phyloP scores from a whole-genome alignment of 2,329 filamentous ascomycete species.

The Arthroderma sp. region DNA sequence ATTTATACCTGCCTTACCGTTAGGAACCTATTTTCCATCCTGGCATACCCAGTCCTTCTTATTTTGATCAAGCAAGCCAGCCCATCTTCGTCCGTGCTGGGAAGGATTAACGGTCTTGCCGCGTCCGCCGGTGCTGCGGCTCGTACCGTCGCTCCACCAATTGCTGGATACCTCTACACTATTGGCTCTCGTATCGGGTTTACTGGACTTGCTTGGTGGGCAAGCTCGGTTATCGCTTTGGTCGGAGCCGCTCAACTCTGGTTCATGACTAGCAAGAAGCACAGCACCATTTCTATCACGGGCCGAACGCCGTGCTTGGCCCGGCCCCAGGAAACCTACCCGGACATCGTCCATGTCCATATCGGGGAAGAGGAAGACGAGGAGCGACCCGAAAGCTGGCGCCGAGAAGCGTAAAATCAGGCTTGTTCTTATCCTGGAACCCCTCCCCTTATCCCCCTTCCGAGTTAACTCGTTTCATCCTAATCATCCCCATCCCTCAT shows the following conservation, averaged over 20 bases:
- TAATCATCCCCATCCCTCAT: not conserved
- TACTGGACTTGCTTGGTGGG: constrained; percentile 53
- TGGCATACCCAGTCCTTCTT: constrained; percentile 54
- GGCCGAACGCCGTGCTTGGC: constrained; percentile 7
- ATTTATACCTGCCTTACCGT: constrained; percentile 54
- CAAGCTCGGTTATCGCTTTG: constrained; percentile 42
- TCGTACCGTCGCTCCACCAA: constrained; percentile 54
- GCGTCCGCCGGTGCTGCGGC: constrained; percentile 59
- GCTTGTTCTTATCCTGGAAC: too few relatives aligned
- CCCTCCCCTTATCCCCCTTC: too few relatives aligned
- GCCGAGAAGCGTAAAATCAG: too few relatives aligned
- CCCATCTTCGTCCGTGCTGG: constrained; percentile 48
- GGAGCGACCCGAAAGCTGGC: not conserved
- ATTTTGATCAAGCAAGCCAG: constrained; percentile 62
- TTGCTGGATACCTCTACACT: constrained; percentile 55
- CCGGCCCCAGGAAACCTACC: constrained; percentile 1
- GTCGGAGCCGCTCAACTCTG: constrained; percentile 44
- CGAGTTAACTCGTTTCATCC: too few relatives aligned
- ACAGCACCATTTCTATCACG: constrained; percentile 27
- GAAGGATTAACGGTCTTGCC: constrained; percentile 59
- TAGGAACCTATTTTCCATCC: constrained; percentile 55
- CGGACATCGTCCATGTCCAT: constrained; percentile 6
- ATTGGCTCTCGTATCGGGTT: constrained; percentile 44
- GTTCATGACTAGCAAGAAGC: constrained; percentile 39
- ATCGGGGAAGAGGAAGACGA: constrained; percentile 3